These are phyloP conservation scores for Suillus luteus DNA, from an alignment of 768 basidiomycete species.

Conservation along the genomic window DNA sequence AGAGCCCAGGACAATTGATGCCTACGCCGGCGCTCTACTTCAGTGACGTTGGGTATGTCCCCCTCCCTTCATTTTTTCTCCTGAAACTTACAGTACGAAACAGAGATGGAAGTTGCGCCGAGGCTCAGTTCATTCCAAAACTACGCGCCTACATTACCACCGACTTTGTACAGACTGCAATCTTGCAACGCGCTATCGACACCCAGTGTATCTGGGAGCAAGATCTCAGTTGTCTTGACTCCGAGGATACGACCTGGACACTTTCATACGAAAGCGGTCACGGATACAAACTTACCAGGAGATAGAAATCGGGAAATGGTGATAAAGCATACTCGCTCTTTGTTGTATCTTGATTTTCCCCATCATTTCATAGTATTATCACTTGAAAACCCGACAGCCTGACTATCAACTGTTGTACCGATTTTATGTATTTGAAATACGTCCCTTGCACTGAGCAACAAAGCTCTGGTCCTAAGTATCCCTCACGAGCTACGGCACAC, in stretches of 20 bases:
- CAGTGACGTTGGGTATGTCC: background rate
- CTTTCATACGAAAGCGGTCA: background rate
- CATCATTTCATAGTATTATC: background rate
- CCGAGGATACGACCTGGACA: conserved; percentile 3
- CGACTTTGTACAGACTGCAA: background rate
- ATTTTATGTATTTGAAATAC: background rate
- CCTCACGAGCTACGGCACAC: background rate
- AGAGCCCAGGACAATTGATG: background rate
- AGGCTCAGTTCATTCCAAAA: background rate
- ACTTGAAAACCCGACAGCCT: background rate
- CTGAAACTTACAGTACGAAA: background rate
- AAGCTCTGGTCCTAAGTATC: background rate
- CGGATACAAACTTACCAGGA: background rate
- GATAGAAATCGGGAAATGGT: background rate
- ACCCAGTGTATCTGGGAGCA: background rate
- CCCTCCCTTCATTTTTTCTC: background rate
- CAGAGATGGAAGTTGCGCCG: background rate
- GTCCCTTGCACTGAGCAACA: background rate
- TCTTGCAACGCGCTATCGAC: background rate
- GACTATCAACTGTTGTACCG: background rate
- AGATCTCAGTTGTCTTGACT: background rate
- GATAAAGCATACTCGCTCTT: background rate
- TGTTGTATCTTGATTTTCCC: background rate
- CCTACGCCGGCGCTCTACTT: conserved; percentile 3
- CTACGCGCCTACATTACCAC: conserved; percentile 6